Evolutionary conservation across 306 rosid species (phyloP), one percentile per base, ranked within the genome.

Genomic region (Trifolium fragiferum): DNA sequence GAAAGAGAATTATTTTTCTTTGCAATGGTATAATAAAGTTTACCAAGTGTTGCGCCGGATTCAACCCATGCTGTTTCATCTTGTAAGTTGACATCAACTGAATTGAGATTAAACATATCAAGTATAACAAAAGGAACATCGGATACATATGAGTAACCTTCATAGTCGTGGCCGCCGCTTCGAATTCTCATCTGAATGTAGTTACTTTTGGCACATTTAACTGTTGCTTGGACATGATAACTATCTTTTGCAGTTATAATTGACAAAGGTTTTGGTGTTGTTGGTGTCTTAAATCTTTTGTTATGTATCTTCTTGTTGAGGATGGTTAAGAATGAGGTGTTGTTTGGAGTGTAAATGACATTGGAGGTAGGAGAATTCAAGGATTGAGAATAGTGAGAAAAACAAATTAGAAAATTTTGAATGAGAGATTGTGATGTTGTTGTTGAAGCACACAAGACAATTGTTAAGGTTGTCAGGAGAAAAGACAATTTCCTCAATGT

Each of bases 81-180:
- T 20, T 0, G 0, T 0, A 73, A 0, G 60, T 84, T 25, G 8
- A 77, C 33, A 8, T 73, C 19, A 16, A 84, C 10, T 2, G 25
- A 19, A 0, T 19, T 9, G 8, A 73, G 75, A 63, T 33, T n/a
- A 27, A 62, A 68, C 84, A 80, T 4, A 53, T 63, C 68, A 1
- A 63, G 1, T 25, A 88, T 25, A 67, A 90, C 38, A 64, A 85
- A 90, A 0, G 85, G 83, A 27, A 68, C 74, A 5, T 80, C 61
- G 2, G 54, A 19, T 10, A 11, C 12, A 1, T 41, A 41, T 14
- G 70, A 66, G 0, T 6, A 46, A 40, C 70, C 70, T 23, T 66
- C 70, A 13, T 19, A 74, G 25, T 90, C 96, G 21, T 88, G 92
- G 27, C 96, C 89, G 0, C 96, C 89, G 10, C 92, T 90, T 35